phyloP scores from a whole-genome alignment of 441 rosid species.

The Corymbia citriodora region DNA sequence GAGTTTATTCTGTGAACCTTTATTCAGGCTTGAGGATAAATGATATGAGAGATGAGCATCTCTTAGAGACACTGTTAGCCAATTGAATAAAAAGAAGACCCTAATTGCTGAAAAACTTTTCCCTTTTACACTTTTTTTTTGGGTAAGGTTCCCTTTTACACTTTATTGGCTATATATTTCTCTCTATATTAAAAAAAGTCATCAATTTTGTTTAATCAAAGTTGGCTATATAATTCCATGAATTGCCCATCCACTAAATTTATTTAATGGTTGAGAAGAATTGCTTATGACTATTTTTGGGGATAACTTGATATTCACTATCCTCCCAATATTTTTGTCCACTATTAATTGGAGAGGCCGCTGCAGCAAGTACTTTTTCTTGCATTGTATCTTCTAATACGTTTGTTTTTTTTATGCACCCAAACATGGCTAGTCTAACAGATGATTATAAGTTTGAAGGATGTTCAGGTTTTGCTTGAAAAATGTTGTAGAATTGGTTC shows the following conservation, averaged over 20 bases:
- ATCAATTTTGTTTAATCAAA: neutral
- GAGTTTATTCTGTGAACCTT: neutral
- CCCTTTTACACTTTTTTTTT: neutral
- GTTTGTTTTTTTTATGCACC: neutral
- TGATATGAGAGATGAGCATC: neutral
- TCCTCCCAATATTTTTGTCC: neutral
- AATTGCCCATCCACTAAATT: neutral
- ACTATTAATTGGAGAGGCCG: neutral
- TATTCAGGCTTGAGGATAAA: neutral
- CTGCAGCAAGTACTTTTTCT: neutral
- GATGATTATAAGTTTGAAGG: neutral
- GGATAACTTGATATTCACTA: neutral
- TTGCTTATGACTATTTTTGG: neutral
- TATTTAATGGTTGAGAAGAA: neutral
- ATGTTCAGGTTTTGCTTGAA: neutral
- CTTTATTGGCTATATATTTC: neutral
- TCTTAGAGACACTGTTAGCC: neutral
- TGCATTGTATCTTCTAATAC: neutral
- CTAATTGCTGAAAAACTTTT: neutral
- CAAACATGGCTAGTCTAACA: neutral
- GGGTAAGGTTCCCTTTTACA: neutral
- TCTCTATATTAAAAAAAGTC: neutral
- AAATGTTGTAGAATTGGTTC: neutral
- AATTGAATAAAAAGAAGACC: neutral
- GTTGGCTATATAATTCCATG: neutral